Base-by-base conservation (phyloP, 2,329 filamentous ascomycete genomes). In the Sporothrix inflata region DNA sequence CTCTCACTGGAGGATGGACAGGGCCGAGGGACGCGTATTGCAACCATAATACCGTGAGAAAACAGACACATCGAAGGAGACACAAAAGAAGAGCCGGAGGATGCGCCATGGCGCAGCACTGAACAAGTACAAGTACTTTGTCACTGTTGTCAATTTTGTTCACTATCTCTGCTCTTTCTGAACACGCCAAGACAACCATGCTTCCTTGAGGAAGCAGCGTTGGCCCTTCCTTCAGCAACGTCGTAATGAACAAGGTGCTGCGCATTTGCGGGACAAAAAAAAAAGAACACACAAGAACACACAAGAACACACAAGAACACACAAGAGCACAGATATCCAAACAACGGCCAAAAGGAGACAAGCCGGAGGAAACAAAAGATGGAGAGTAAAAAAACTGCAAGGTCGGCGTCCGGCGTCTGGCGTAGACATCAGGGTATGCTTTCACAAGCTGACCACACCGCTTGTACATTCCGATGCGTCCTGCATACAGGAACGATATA, bases 401-500 rank as follows among this genome's bases (percentile, higher is more conserved):
- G 55, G 55, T 40, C 55, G 55, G 55, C 51, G 51, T 55, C 14
- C 40, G 40, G 40, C 51, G 51, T 55, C 14, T 7, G 40, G 40
- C 3, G 40, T 4, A 42, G 24, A 40, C 34, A 61, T 61, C 55
- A 61, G 55, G 55, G 27, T 57, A 34, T 47, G 45, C 45, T 47
- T 47, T 47, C 14, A 14, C 14, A 19, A 9, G 14, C 19, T 30
- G 27, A 3, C 53, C 53, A 34, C 53, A 57, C 53, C 55, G 40
- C 55, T 38, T 14, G 51, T 55, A 55, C n/a, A 24, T 21, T 24
- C 49, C 49, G 14, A 57, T 57, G 53, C 16, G 27, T 57, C 53
- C 53, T 57, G 53, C 53, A 57, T 19, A 57, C 53, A 34, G 30
- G 53, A 4, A 27, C 53, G 27, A 57, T 57, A n/a, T 57, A 57